Evolutionary conservation across 148 eudicot species (phyloP).

Genomic region (Cornus suecica): DNA sequence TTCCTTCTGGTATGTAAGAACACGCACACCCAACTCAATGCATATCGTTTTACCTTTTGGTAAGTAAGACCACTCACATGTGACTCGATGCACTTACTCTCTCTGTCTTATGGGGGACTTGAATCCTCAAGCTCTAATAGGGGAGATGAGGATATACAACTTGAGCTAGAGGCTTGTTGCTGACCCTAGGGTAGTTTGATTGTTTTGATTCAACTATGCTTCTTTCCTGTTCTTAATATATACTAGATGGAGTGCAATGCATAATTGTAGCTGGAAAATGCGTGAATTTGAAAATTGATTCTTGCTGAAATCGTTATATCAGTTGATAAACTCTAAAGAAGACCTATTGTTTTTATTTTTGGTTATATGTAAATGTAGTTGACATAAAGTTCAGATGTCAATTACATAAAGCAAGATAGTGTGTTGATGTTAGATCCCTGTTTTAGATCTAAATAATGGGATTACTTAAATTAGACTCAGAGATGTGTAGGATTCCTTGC

Average conservation of each 20-base stretch:
- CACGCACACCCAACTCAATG: too few species aligned
- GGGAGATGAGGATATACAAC: too few species aligned
- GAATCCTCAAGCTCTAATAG: too few species aligned
- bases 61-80: too few species aligned
- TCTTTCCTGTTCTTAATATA: neutral
- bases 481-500: constrained; percentile 4
- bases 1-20: too few species aligned
- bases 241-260: neutral
- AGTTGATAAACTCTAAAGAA: neutral
- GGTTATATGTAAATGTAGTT: neutral
- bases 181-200: too few species aligned
- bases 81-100: too few species aligned
- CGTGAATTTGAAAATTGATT: neutral
- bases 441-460: too few species aligned
- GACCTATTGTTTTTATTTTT: neutral
- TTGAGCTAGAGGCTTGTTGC: too few species aligned
- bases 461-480: neutral
- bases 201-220: neutral
- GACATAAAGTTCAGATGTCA: neutral
- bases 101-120: neutral
- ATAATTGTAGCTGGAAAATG: neutral
- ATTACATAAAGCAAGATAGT: too few species aligned
- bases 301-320: neutral
- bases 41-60: too few species aligned
- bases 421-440: too few species aligned